Evolutionary conservation across 495 filamentous ascomycete genomes (phyloP).

Genomic region (Geoglossum glabrum): DNA sequence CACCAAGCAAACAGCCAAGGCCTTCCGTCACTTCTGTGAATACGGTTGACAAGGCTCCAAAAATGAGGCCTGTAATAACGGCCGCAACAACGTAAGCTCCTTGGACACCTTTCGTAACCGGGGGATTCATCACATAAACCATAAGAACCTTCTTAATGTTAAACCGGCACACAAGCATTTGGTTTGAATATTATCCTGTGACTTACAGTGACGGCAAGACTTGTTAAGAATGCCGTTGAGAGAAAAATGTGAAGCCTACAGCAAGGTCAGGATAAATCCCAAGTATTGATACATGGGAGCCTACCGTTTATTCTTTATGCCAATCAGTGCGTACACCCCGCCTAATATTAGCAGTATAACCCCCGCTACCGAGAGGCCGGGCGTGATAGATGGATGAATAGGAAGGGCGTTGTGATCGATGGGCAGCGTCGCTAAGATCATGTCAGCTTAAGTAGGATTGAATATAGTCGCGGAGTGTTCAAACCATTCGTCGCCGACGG

Average conservation of each 20-base stretch:
- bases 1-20: constrained; percentile 57
- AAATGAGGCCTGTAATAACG: constrained; percentile 50
- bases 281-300: background rate
- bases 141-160: constrained; percentile 40
- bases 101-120: constrained; percentile 55
- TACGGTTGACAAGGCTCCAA: constrained; percentile 55
- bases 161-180: background rate
- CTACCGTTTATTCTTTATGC: constrained; percentile 64
- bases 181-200: background rate
- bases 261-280: background rate
- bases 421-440: background rate
- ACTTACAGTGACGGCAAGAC: constrained; percentile 49
- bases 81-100: constrained; percentile 77
- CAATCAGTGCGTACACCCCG: constrained; percentile 47
- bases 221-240: constrained; percentile 51
- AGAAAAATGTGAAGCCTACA: constrained; percentile 53
- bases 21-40: constrained; percentile 80
- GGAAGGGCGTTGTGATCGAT: constrained; percentile 29
- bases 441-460: background rate
- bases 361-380: constrained; percentile 60
- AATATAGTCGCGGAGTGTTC: background rate
- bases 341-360: constrained; percentile 55
- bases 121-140: constrained; percentile 73
- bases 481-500: background rate
- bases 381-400: constrained; percentile 53